phyloP scores from a whole-genome alignment of 495 filamentous ascomycete species.

The Lepraria neglecta region DNA sequence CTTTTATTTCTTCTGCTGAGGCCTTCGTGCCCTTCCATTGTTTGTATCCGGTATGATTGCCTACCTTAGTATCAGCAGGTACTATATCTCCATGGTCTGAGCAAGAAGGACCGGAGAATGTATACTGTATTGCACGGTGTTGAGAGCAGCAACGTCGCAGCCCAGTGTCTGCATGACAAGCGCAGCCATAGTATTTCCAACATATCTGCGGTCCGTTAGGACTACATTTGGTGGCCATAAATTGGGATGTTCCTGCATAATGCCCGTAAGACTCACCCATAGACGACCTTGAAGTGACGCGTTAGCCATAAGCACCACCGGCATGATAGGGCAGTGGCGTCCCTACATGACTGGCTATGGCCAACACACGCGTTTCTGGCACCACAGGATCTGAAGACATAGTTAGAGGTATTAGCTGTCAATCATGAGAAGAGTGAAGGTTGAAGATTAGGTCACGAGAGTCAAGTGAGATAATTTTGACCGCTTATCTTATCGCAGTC shows the following conservation, averaged over 20 bases:
- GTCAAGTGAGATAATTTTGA: background rate
- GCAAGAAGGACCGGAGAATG: constrained; percentile 14
- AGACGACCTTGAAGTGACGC: constrained; percentile 57
- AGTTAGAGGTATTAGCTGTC: background rate
- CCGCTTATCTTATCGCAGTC: constrained; percentile 11
- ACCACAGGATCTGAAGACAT: constrained; percentile 43
- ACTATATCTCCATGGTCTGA: background rate
- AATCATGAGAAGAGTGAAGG: background rate
- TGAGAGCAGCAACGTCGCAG: constrained; percentile 85
- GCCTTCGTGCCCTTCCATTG: constrained; percentile 78
- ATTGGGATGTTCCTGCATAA: background rate
- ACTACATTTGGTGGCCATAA: background rate
- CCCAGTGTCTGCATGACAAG: constrained; percentile 89
- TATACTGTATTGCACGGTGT: constrained; percentile 91
- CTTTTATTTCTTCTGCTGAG: constrained; percentile 73
- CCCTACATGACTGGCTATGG: constrained; percentile 95
- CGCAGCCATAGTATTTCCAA: constrained; percentile 91
- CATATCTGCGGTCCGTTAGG: constrained; percentile 56
- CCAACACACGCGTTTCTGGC: constrained; percentile 82
- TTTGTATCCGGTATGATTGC: constrained; percentile 87
- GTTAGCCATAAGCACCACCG: constrained; percentile 23
- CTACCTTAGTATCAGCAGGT: constrained; percentile 38
- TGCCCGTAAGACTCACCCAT: constrained; percentile 52
- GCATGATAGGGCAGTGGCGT: constrained; percentile 20
- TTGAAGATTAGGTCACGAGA: background rate